Conservation (phyloP, 768 basidiomycete genomes). For the Tricholoma terreum region DNA sequence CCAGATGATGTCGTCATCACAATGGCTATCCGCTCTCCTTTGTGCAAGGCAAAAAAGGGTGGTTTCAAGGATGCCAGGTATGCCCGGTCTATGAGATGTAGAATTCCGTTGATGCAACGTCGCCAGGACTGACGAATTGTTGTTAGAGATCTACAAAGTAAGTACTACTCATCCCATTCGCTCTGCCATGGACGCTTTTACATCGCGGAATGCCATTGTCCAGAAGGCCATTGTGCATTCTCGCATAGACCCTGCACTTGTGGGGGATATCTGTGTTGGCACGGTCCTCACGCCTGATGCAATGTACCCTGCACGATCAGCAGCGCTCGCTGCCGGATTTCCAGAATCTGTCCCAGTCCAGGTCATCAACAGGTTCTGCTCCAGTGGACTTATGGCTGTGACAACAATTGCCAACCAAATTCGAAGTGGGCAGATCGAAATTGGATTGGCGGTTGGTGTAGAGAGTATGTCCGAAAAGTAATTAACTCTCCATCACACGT, state of each 20-base stretch:
- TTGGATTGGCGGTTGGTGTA: constrained; percentile 79
- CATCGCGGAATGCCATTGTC: background rate
- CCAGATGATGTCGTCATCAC: constrained; percentile 83
- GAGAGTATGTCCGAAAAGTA: constrained; percentile 85
- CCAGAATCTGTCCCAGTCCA: constrained; percentile 76
- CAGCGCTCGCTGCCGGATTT: constrained; percentile 77
- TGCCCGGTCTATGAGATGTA: constrained; percentile 14
- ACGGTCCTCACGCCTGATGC: constrained; percentile 66
- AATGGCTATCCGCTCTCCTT: constrained; percentile 72
- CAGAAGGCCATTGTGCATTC: constrained; percentile 61
- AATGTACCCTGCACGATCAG: constrained; percentile 67
- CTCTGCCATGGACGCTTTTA: constrained; percentile 1
- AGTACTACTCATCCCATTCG: background rate
- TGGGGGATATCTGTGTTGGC: constrained; percentile 80
- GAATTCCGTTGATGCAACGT: constrained; percentile 8
- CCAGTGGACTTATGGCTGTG: constrained; percentile 82
- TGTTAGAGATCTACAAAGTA: constrained; percentile 81
- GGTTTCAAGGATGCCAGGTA: constrained; percentile 69
- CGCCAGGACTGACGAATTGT: constrained; percentile 69
- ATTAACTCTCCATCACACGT: constrained; percentile 16
- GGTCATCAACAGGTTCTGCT: constrained; percentile 77
- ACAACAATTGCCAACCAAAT: constrained; percentile 77
- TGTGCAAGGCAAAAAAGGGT: constrained; percentile 77
- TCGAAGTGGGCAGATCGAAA: constrained; percentile 71
- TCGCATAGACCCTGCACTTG: constrained; percentile 56